These are phyloP conservation scores for Fonsecaea multimorphosa DNA, from an alignment of 2,329 filamentous ascomycete species.

Conservation along the genomic window DNA sequence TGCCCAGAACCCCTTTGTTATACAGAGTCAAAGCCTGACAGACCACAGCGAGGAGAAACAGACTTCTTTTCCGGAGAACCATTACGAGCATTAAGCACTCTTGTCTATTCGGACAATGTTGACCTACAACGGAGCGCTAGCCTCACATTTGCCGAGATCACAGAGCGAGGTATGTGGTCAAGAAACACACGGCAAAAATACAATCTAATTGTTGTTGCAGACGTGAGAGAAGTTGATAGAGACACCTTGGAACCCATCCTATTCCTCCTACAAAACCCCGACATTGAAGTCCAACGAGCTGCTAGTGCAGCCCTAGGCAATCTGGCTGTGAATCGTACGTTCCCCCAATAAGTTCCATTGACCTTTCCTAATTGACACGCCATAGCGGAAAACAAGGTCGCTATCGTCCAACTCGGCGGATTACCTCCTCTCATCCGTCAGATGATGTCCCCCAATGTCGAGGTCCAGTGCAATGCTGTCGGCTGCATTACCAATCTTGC, in stretches of 20 bases:
- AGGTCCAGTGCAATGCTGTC: conserved; percentile 98
- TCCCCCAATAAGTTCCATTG: conserved; percentile 28
- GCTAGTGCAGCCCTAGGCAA: conserved; percentile 96
- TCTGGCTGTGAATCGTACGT: conserved; percentile 91
- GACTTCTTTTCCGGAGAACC: conserved; percentile 98
- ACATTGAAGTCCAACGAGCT: conserved; percentile 96
- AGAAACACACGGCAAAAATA: not conserved
- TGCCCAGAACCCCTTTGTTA: conserved; percentile 30
- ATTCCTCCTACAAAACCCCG: conserved; percentile 89
- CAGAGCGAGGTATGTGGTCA: conserved; percentile 77
- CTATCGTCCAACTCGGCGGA: conserved; percentile 91
- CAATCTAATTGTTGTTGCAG: conserved; percentile 57
- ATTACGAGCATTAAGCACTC: conserved; percentile 87
- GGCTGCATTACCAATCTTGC: conserved; percentile 98
- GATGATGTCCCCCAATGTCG: conserved; percentile 97
- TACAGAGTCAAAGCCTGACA: conserved; percentile 36
- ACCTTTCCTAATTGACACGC: conserved; percentile 50
- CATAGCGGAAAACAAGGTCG: conserved; percentile 95
- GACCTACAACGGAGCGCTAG: conserved; percentile 96
- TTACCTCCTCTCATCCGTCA: conserved; percentile 91
- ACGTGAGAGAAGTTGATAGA: conserved; percentile 94
- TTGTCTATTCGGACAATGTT: conserved; percentile 98
- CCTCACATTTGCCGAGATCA: conserved; percentile 98
- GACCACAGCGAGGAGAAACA: conserved; percentile 81
- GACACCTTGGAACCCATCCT: conserved; percentile 96